Percentiles rank a stretch among this genome's conserved stretches.
These are phyloP conservation scores for Tetrapisispora pingtungensis DNA, from an alignment of 805 yeast genomes.

Conservation along the genomic window DNA sequence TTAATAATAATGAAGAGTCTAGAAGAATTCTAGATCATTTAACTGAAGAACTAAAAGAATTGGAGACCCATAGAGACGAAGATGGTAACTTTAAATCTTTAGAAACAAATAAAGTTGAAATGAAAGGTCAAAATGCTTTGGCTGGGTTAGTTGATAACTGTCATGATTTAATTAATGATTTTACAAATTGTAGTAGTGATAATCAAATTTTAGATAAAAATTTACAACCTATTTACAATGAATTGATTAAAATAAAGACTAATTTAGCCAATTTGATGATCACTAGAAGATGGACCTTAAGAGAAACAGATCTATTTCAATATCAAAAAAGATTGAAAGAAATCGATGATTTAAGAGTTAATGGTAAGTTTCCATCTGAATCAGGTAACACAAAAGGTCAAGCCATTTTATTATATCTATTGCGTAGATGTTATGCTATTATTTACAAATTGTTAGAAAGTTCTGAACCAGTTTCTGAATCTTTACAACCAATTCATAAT, in stretches of 20 bases:
- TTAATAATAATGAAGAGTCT: conserved; percentile 6
- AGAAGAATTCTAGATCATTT: conserved; percentile 26
- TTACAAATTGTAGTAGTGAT: conserved; percentile 33
- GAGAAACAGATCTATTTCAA: conserved; percentile 86
- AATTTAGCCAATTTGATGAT: conserved; percentile 74
- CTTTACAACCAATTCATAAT: conserved; percentile 86
- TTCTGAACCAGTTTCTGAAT: conserved; percentile 91
- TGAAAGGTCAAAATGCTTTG: conserved; percentile 39
- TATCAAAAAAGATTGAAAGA: conserved; percentile 66
- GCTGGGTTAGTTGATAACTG: conserved; percentile 80
- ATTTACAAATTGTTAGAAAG: conserved; percentile 83
- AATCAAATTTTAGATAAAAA: conserved; percentile 37
- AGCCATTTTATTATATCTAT: conserved; percentile 56
- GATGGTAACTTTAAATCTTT: conserved; percentile 43
- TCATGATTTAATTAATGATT: conserved; percentile 60
- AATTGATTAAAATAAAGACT: conserved; percentile 54
- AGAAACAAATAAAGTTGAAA: conserved; percentile 27
- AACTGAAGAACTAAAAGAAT: conserved; percentile 31
- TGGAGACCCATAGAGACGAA: conserved; percentile 43
- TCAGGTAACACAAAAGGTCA: conserved; percentile 41
- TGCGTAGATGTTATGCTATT: conserved; percentile 84
- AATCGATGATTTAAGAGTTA: conserved; percentile 63
- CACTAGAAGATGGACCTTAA: conserved; percentile 93
- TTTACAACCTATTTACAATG: conserved; percentile 51
- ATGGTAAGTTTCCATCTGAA: conserved; percentile 43